Base-by-base conservation (phyloP, 345 rosid genomes). In the Sonneratia caseolaris region DNA sequence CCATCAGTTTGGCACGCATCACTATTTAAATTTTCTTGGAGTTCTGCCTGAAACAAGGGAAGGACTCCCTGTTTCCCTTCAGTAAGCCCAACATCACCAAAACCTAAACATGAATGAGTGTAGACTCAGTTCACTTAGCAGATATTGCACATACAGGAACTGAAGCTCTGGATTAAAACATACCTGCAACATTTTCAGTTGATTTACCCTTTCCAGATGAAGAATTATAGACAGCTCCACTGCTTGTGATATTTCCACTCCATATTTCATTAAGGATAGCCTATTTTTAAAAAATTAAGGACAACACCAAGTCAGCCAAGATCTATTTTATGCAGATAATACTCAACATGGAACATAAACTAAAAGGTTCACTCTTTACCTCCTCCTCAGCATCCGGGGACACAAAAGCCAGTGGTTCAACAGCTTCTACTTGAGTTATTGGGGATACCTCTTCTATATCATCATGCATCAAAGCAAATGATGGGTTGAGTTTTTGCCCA, bases 391-490 rank as follows among this genome's bases (percentile, higher is more conserved):
- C 78, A 82, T 82, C 84, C 56, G 97, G 98, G 45, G 84, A 56
- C 75, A 88, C 79, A 82, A 91, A 93, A 76, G 98, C 92, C 79
- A 90, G 70, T 18, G 97, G 97, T 71, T 86, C 84, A 8, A 78
- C 62, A 56, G 74, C 64, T 3, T 67, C 79, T 45, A 70, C 74
- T 74, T 83, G 85, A 48, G 86, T 83, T 48, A 84, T 75, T 8
- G 87, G 84, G 35, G 78, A 68, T 68, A 79, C 70, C 61, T 84
- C 82, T 64, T 83, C 93, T 88, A 91, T 89, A 64, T 75, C 85
- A 73, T 66, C 82, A 35, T 89, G 89, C 65, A 83, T 22, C 38
- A 70, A 53, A 66, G 74, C 81, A 70, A 85, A 81, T 49, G 79
- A 77, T 12, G 81, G 78, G 71, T 66, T 73, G 49, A 66, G 70